phyloP scores from a whole-genome alignment of 2,329 filamentous ascomycete genomes.

The Aureobasidium sp. region DNA sequence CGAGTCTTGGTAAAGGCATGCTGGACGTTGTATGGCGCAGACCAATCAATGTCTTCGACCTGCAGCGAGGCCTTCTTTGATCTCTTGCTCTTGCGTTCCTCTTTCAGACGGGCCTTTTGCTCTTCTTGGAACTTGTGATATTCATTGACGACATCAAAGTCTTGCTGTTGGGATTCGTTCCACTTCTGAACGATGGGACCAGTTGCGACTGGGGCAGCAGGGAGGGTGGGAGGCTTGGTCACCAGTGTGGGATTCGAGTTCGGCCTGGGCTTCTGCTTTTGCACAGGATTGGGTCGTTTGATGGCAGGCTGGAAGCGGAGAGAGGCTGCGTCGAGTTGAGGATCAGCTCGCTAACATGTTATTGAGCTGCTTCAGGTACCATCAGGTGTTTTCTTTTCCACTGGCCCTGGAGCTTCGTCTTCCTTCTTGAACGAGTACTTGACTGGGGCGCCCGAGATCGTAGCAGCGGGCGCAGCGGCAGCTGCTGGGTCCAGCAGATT shows the following conservation, averaged over 20 bases:
- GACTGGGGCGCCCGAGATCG: conserved; percentile 67
- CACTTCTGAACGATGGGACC: conserved; percentile 31
- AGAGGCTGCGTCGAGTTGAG: conserved; percentile 40
- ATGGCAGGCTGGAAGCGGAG: conserved; percentile 75
- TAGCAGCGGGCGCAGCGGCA: conserved; percentile 35
- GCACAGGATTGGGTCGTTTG: conserved; percentile 59
- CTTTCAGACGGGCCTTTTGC: conserved; percentile 51
- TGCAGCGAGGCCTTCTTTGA: conserved; percentile 33
- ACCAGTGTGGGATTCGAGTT: conserved; percentile 19
- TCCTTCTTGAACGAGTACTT: conserved; percentile 62
- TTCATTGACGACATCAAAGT: conserved; percentile 60
- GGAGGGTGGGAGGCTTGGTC: conserved; percentile 19
- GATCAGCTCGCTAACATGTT: conserved; percentile 38
- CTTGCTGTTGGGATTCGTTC: conserved; percentile 42
- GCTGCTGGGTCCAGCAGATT: conserved; percentile 58
- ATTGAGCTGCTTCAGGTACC: conserved; percentile 42
- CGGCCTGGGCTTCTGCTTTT: conserved; percentile 56
- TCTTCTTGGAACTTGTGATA: conserved; percentile 13
- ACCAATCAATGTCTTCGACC: conserved; percentile 53
- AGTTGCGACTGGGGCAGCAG: conserved; percentile 16
- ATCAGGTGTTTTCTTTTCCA: conserved; percentile 51
- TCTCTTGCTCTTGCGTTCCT: conserved; percentile 60
- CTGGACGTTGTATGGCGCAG: conserved; percentile 80
- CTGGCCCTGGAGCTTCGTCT: conserved; percentile 39
- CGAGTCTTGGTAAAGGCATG: conserved; percentile 40